A percentile compares a stretch with the other conserved stretches of the same genome.
These are phyloP conservation scores for Ceratobasidium sp. DNA, from an alignment of 1,284 basidiomycete genomes.

Conservation along the genomic window DNA sequence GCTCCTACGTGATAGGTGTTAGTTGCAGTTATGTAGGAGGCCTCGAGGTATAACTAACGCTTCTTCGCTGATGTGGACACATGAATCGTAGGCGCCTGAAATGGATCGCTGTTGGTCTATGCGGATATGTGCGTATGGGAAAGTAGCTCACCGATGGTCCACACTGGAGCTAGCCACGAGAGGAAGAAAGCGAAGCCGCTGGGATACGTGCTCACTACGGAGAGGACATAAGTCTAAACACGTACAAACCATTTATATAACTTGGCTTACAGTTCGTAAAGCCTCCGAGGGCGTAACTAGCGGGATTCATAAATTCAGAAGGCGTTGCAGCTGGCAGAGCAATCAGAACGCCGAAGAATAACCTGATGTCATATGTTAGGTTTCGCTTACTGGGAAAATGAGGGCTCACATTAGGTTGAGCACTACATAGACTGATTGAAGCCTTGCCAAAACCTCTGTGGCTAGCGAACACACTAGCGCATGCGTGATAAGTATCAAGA, in stretches of 20 bases:
- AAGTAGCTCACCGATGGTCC: conserved; percentile 76
- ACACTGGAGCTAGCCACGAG: conserved; percentile 80
- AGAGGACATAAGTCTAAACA: not conserved
- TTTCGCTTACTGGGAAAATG: not conserved
- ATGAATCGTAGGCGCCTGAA: conserved; percentile 66
- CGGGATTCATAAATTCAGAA: conserved; percentile 72
- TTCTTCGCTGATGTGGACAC: conserved; percentile 84
- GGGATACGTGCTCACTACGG: conserved; percentile 75
- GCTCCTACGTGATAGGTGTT: conserved; percentile 51
- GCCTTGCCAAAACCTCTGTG: conserved; percentile 74
- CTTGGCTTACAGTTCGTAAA: conserved; percentile 62
- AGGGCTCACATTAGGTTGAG: conserved; percentile 73
- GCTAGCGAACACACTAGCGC: conserved; percentile 75
- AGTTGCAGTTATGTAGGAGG: not conserved
- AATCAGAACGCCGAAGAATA: conserved; percentile 80
- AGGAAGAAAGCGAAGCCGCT: conserved; percentile 81
- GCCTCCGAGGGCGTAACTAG: conserved; percentile 74
- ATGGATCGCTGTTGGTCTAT: conserved; percentile 48
- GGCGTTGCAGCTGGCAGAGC: conserved; percentile 81
- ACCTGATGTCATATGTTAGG: conserved; percentile 57
- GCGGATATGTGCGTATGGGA: not conserved
- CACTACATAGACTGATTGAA: conserved; percentile 79
- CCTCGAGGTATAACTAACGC: conserved; percentile 56
- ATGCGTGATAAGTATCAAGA: conserved; percentile 70
- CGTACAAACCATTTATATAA: not conserved